Evolutionary conservation across 2,329 filamentous ascomycete genomes (phyloP), one percentile per base, ranked within the genome.

Genomic region (Pseudogymnoascus sp.): DNA sequence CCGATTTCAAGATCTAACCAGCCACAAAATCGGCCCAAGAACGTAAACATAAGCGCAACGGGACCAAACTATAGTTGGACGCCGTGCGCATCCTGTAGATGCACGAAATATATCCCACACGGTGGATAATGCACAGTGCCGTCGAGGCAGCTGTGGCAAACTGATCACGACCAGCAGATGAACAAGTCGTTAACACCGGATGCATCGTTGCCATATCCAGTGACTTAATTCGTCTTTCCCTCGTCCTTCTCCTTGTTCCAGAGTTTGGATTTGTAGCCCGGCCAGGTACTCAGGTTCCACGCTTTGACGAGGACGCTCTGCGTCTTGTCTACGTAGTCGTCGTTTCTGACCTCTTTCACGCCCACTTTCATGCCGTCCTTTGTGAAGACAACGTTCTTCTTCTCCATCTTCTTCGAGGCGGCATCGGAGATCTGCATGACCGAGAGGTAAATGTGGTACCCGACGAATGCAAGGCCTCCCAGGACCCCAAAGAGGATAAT

Each of bases 341-440:
- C 89, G 62, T 83, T 82, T 67, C 82, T 81, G 60, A 89, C 75
- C 65, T 90, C 81, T 76, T 87, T 89, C 65, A 93, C 82, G 59
- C 86, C 86, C 50, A 93, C 88, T 65, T 84, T 83, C 65, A 90
- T 77, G 62, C 89, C 89, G 63, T 91, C 89, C 73, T 89, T 90
- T 40, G 86, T 88, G 75, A 91, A 89, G 41, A 85, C 79, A 63
- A 93, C 83, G 73, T 92, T 89, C 78, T 89, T 89, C 77, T 85
- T 85, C 73, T 87, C 85, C 84, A 92, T 89, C 71, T 85, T 85
- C 75, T 88, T 81, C 59, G 82, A 83, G 56, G 89, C 88, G 64
- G 83, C 81, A 65, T 84, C 79, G 65, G 84, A 82, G 69, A 93
- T 86, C 74, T 89, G 82, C 75, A 79, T 81, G 62, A 84, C 80